Base-by-base conservation (phyloP, 2,329 filamentous ascomycete species). In the Zymoseptoria tritici region DNA sequence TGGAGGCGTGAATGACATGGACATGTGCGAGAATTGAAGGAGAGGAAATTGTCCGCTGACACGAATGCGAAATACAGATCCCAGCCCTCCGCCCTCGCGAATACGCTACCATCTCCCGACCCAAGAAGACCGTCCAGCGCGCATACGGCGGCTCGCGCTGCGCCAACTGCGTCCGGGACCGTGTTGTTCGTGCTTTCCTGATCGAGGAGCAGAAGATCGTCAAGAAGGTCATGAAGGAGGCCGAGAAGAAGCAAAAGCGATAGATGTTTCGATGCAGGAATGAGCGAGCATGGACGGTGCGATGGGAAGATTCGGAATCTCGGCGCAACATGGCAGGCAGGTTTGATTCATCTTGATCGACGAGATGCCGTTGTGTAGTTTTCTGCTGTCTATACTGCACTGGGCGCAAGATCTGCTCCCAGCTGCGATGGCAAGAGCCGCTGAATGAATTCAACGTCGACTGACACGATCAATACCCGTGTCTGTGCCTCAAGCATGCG, bases 141-240 rank as follows among this genome's bases (percentile, higher is more conserved):
- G 92, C 94, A 75, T 99, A 99, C 80, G 92, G 94, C 79, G 94
- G 94, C 76, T 97, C 92, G 75, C 90, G 94, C 86, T 99, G 94
- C 85, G 91, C 89, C 77, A 94, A 91, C 85, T 99, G 94, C 81
- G 94, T 99, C 72, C 92, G 93, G 80, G 94, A 99, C 84, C 89
- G 94, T 73, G 90, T 99, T 72, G 91, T 97, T 72, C 91, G 94
- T 73, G 94, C 94, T 68, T 99, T 99, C 88, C 83, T 99, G 79
- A 97, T 99, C 71, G 95, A 99, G 85, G 94, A 99, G 87, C 94
- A 99, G 86, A 99, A 99, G 90, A 97, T 99, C 74, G 94, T 99
- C 81, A 99, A 99, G 91, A 99, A 99, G 90, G 94, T 99, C 75
- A 86, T 97, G 79, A 97, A 97, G 89, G 93, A 97, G 85, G 86